A percentile compares a stretch with the other conserved stretches of the same genome.
phyloP scores from a whole-genome alignment of 805 yeast genomes.

The Wickerhamiella brachini region DNA sequence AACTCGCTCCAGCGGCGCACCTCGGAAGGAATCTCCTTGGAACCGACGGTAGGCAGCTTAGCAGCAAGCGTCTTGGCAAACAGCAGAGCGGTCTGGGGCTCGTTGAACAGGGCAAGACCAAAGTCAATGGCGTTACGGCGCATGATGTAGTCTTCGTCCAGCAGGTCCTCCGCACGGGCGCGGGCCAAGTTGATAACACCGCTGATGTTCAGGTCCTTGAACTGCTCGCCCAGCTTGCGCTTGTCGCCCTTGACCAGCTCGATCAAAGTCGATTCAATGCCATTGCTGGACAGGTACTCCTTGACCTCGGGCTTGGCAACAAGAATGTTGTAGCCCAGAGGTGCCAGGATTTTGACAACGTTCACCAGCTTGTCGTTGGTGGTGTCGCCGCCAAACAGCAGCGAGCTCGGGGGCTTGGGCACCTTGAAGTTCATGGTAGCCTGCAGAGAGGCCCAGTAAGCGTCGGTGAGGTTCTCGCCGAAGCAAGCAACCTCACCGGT shows the following conservation, averaged over 20 bases:
- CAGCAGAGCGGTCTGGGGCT: conserved; percentile 80
- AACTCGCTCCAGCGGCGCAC: conserved; percentile 95
- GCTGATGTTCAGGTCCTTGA: conserved; percentile 70
- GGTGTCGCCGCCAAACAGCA: conserved; percentile 90
- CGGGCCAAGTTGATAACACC: conserved; percentile 87
- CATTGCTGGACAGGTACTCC: conserved; percentile 40
- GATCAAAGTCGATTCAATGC: conserved; percentile 44
- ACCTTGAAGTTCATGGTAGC: conserved; percentile 93
- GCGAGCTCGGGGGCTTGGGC: conserved; percentile 81
- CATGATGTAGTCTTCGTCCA: conserved; percentile 92
- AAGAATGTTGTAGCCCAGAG: conserved; percentile 70
- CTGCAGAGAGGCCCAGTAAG: conserved; percentile 96
- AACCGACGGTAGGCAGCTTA: conserved; percentile 46
- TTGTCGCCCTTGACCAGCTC: conserved; percentile 90
- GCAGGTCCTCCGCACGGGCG: conserved; percentile 71
- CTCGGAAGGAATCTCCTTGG: conserved; percentile 57
- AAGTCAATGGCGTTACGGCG: conserved; percentile 98
- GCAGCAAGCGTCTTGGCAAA: conserved; percentile 72
- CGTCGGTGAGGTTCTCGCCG: conserved; percentile 73
- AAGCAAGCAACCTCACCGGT: conserved; percentile 99
- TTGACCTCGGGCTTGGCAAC: conserved; percentile 64
- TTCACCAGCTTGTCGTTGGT: conserved; percentile 52
- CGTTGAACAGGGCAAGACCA: conserved; percentile 91
- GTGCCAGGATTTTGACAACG: conserved; percentile 55
- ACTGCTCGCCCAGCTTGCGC: conserved; percentile 83